These are phyloP conservation scores for Penicillium manginii DNA, from an alignment of 495 filamentous ascomycete species.

Conservation along the genomic window DNA sequence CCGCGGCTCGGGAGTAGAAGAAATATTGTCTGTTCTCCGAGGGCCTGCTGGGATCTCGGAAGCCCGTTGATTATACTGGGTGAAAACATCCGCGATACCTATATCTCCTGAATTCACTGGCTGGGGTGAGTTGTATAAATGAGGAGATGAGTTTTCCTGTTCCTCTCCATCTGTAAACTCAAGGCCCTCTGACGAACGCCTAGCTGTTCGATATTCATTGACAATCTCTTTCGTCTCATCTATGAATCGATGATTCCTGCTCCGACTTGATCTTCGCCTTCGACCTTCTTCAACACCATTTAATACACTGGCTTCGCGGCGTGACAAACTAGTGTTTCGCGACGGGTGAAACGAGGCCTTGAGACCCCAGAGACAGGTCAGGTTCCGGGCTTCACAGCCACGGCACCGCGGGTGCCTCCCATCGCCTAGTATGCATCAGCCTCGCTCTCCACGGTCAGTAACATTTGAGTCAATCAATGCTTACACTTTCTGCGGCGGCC, in stretches of 20 bases:
- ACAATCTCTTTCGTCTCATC: conserved; percentile 8
- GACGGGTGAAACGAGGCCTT: conserved; percentile 23
- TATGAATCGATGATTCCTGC: conserved; percentile 5
- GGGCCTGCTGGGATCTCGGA: background rate
- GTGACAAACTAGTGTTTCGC: conserved; percentile 13
- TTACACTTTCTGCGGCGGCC: conserved; percentile 9
- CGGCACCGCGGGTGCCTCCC: conserved; percentile 13
- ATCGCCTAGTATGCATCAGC: conserved; percentile 12
- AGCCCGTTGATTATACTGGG: conserved; percentile 2
- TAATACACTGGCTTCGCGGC: conserved; percentile 7
- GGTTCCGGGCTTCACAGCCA: conserved; percentile 11
- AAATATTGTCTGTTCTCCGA: background rate
- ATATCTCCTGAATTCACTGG: background rate
- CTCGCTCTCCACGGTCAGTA: no score
- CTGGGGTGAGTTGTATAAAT: background rate
- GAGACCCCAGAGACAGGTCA: conserved; percentile 17
- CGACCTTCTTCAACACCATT: conserved; percentile 3
- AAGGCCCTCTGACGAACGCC: background rate
- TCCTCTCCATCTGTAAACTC: background rate
- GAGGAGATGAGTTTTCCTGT: background rate
- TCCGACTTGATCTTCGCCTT: background rate
- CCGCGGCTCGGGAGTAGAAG: background rate
- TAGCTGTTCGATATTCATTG: conserved; percentile 2
- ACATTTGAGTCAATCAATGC: background rate
- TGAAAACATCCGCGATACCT: conserved; percentile 8